Evolutionary conservation across 306 rosid species (phyloP), one percentile per base, ranked within the genome.

Genomic region (Casuarina glauca): DNA sequence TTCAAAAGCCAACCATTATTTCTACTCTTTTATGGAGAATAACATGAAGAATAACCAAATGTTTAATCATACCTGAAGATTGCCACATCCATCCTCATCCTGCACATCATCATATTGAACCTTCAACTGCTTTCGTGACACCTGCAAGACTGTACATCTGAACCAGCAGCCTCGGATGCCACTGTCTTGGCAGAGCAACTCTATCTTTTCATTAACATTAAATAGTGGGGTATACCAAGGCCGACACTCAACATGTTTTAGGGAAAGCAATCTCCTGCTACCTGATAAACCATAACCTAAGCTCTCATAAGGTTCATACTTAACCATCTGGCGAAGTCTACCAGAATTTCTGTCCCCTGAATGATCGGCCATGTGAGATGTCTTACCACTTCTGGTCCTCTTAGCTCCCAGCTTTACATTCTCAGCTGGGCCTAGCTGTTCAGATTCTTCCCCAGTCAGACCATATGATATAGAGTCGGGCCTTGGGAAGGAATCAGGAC

Each of bases 91-190:
- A 81, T 93, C 99, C 85, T 93, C 99, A 77, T 89, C 97, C 78
- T 82, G 91, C 84, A 95, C 79, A 73, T 95, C 99, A 75, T 87
- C 85, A 19, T 95, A 95, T 73, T 68, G 94, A 58, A 95, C 96
- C 86, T 90, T 90, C 76, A 95, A 72, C 79, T 88, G 93, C 71
- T 93, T 95, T 80, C 86, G 86, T 10, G 97, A 87, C 64, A 86
- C 79, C 79, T 87, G 89, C 87, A 88, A 62, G 46, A 95, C 84
- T 6, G 89, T 91, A 85, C 99, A 95, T 82, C 97, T 89, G 87
- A 95, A 95, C 99, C 99, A 95, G 89, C 99, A 95, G 78, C 99
- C 99, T 79, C 97, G 86, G 82, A 95, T 95, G 84, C 99, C 99
- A 75, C 99, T 95, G 84, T 95, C 99, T 84, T 93, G 99, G 89